Percentiles rank a stretch among this genome's conserved stretches.
These are phyloP conservation scores for Psilocybe cyanescens DNA, from an alignment of 768 basidiomycete species.

Conservation along the genomic window DNA sequence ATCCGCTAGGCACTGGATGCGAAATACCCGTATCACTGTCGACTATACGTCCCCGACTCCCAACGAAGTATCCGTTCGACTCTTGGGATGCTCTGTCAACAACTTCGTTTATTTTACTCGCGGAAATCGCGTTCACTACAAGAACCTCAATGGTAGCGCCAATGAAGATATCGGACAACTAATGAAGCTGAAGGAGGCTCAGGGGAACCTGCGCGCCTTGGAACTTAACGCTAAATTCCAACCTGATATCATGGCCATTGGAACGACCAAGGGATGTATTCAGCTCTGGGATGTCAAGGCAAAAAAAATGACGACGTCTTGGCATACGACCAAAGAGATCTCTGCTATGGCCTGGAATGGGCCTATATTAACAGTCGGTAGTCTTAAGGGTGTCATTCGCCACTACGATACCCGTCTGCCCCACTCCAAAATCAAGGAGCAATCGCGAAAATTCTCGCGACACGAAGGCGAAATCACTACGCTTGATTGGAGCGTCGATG, in stretches of 20 bases:
- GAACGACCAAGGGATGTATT: constrained; percentile 62
- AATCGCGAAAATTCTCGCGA: constrained; percentile 64
- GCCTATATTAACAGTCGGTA: constrained; percentile 67
- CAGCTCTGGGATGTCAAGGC: constrained; percentile 75
- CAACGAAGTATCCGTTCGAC: constrained; percentile 22
- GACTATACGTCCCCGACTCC: constrained; percentile 28
- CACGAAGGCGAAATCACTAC: constrained; percentile 71
- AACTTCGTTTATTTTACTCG: constrained; percentile 54
- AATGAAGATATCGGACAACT: constrained; percentile 52
- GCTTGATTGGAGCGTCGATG: constrained; percentile 69
- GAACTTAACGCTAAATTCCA: constrained; percentile 39
- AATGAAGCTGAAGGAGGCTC: constrained; percentile 49
- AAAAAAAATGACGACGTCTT: constrained; percentile 55
- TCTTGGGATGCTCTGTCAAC: constrained; percentile 46
- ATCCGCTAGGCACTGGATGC: constrained; percentile 29
- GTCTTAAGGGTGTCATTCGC: constrained; percentile 70
- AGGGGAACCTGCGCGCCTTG: constrained; percentile 48
- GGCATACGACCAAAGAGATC: constrained; percentile 58
- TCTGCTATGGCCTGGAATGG: constrained; percentile 70
- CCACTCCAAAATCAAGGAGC: constrained; percentile 55
- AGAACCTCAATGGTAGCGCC: constrained; percentile 39
- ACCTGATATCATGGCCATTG: constrained; percentile 57
- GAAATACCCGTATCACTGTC: constrained; percentile 24
- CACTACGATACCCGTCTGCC: constrained; percentile 73
- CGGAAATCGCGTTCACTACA: constrained; percentile 58